Conservation (phyloP, 2,329 filamentous ascomycete species). For the Polytolypa hystricis region DNA sequence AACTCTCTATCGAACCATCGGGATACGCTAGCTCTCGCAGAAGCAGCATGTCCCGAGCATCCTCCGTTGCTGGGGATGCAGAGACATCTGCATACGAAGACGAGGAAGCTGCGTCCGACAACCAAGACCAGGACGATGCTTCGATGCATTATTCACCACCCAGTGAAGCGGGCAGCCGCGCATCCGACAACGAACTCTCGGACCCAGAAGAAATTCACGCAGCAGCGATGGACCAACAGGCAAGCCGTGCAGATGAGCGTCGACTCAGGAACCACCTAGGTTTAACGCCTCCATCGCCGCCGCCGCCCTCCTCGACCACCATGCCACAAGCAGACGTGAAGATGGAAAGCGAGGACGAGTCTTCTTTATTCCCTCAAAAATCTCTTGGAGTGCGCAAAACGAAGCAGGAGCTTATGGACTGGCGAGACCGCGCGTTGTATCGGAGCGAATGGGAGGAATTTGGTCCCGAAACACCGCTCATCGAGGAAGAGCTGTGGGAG, state of each 20-base stretch:
- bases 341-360: conserved; percentile 14
- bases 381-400: conserved; percentile 22
- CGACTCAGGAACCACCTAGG: conserved; percentile 35
- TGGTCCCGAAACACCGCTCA: conserved; percentile 17
- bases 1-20: conserved; percentile 1
- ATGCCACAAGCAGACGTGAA: conserved; percentile 14
- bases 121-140: too few species aligned
- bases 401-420: conserved; percentile 31
- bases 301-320: conserved; percentile 6
- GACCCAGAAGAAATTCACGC: conserved; percentile 34
- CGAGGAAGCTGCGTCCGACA: background rate
- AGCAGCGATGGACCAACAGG: conserved; percentile 37
- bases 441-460: conserved; percentile 42
- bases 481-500: conserved; percentile 21
- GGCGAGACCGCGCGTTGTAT: conserved; percentile 38
- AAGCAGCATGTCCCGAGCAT: conserved; percentile 6
- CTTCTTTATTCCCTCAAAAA: conserved; percentile 12
- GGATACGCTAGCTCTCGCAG: background rate
- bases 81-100: background rate
- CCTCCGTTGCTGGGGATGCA: background rate
- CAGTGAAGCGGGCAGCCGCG: background rate
- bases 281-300: conserved; percentile 12
- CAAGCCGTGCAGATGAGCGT: conserved; percentile 35
- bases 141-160: background rate
- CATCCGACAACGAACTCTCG: conserved; percentile 13